Conservation (phyloP, 345 rosid genomes). For the Erysimum cheiranthoides region DNA sequence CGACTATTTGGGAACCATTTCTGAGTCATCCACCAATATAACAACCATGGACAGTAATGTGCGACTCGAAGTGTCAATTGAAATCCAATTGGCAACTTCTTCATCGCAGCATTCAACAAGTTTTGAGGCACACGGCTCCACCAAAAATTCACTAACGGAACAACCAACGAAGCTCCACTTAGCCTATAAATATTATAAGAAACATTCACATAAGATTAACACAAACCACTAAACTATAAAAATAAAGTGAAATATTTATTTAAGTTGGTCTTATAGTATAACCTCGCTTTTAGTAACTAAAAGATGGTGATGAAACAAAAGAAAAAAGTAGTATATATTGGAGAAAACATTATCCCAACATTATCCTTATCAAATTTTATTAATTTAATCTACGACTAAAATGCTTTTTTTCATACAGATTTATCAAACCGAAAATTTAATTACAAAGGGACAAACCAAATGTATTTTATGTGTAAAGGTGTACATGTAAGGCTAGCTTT, state of each 20-base stretch:
- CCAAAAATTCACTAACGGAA: constrained; percentile 80
- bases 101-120: constrained; percentile 48
- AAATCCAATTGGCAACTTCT: constrained; percentile 46
- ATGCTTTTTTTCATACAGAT: too few species aligned
- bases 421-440: not conserved
- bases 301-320: not conserved
- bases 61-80: constrained; percentile 65
- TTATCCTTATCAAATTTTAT: too few species aligned
- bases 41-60: constrained; percentile 70
- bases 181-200: constrained; percentile 45
- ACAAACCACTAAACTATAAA: not conserved
- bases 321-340: not conserved
- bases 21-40: constrained; percentile 91
- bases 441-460: not conserved
- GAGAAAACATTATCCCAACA: too few species aligned
- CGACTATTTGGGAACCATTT: constrained; percentile 72
- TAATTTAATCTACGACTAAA: too few species aligned
- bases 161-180: constrained; percentile 70
- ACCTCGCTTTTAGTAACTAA: not conserved
- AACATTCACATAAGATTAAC: not conserved
- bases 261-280: not conserved
- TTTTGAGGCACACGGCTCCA: constrained; percentile 70
- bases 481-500: too few species aligned
- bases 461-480: too few species aligned
- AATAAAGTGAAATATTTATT: too few species aligned